Base-by-base conservation (phyloP, 345 rosid genomes). In the Moringa oleifera region DNA sequence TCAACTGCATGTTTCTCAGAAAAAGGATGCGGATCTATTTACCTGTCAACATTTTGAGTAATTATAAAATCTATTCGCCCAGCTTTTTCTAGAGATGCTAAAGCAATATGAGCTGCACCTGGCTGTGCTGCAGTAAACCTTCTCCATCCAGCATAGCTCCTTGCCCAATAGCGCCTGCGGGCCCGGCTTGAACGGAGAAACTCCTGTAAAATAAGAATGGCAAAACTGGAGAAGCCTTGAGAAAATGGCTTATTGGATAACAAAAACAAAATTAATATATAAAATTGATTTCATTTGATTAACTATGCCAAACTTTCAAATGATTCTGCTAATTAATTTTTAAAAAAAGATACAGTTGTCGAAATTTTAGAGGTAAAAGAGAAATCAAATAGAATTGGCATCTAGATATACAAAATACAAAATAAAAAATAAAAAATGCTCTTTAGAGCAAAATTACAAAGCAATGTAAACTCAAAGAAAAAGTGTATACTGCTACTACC, bases 91-190 rank as follows among this genome's bases (percentile, higher is more conserved):
- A 93, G 79, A 0, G 94, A 84, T n/a, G 91, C 88, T 67, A 93
- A 73, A 71, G 97, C 89, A 61, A 71, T 66, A 78, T 93, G 96
- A 73, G 90, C 85, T 1, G 85, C 61, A 50, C 94, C 71, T 50
- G 91, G 96, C 65, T 79, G 84, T 64, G 96, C 94, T 49, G 96
- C 76, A 61, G 78, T 79, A 76, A 93, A 88, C 55, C 59, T 77
- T 79, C 87, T 87, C 97, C 98, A 90, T 68, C 97, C 98, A 69
- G 97, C 97, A 55, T 83, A 90, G 83, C 98, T 93, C 79, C 98
- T 83, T 23, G 94, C 94, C 98, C 98, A 93, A 75, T 90, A 93
- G 53, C 89, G 75, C 77, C 91, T 80, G 19, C 87, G 91, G 63
- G 91, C 80, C 49, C 82, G 73, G 68, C 72, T 79, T 20, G 85